Percentiles rank a stretch among this genome's conserved stretches.
Conservation (phyloP, 2,329 filamentous ascomycete genomes). For the Fusarium kyushuense region DNA sequence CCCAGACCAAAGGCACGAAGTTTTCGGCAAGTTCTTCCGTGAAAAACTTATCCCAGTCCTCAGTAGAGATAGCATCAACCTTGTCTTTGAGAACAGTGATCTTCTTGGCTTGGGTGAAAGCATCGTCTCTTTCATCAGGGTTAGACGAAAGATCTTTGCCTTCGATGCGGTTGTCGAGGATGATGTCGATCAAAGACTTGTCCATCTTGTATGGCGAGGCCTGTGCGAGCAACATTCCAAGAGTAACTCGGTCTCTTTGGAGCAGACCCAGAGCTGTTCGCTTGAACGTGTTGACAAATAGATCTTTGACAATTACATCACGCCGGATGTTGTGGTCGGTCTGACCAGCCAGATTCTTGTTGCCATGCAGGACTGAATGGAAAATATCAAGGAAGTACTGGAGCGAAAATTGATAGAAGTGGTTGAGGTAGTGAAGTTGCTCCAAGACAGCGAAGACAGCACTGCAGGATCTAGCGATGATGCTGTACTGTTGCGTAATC, state of each 20-base stretch:
- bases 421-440: constrained; percentile 97
- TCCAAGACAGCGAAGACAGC: constrained; percentile 97
- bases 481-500: constrained; percentile 93
- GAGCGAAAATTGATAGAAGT: constrained; percentile 99
- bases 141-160: constrained; percentile 84
- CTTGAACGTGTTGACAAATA: constrained; percentile 92
- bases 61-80: constrained; percentile 70
- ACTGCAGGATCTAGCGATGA: constrained; percentile 94
- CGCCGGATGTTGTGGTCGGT: constrained; percentile 83
- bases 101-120: constrained; percentile 75
- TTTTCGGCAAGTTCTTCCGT: constrained; percentile 88
- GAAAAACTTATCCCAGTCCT: constrained; percentile 85
- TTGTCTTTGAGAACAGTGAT: constrained; percentile 79
- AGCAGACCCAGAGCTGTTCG: constrained; percentile 92
- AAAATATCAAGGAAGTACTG: constrained; percentile 99
- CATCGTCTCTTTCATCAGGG: constrained; percentile 72
- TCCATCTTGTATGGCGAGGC: constrained; percentile 98
- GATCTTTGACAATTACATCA: constrained; percentile 88
- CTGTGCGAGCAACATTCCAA: constrained; percentile 94
- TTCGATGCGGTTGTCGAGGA: constrained; percentile 82
- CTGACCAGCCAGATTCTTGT: constrained; percentile 77
- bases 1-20: constrained; percentile 82
- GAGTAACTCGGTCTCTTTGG: constrained; percentile 92
- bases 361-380: constrained; percentile 86
- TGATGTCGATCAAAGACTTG: constrained; percentile 84